Evolutionary conservation across 495 filamentous ascomycete genomes (phyloP), one percentile per base, ranked within the genome.

Genomic region (Aspergillus nidulans): DNA sequence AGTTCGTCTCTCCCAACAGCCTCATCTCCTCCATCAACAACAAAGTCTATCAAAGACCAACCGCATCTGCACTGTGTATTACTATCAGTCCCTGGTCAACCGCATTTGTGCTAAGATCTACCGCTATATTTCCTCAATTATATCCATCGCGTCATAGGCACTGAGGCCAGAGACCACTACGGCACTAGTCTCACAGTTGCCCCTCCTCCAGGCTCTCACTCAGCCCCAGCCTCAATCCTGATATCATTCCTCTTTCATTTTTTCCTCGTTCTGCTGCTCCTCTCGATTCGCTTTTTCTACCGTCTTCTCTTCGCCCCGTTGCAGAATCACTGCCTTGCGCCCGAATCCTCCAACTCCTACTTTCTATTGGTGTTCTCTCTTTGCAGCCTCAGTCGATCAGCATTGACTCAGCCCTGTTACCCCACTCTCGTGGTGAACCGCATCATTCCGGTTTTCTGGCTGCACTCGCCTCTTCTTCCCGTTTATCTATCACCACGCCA

Each of bases 101-200:
- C 15, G 4, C 30, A 34, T 34, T n/a, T 18, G 36, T 30, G 36
- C 36, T 18, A 20, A 21, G 45, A 49, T 49, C 45, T 49, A 10
- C 45, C 28, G 28, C 28, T 49, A 49, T 39, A 49, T 39, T 32
- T 34, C 26, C 47, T 39, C 32, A 24, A 13, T 16, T 49, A 49
- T 49, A 49, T 19, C 30, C 47, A 39, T 49, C 47, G 47, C 49
- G 49, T 56, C 54, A 56, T 56, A 48, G 23, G 20, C 39, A 52
- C 23, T 2, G 9, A 34, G 4, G 9, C n/a, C n/a, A n/a, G n/a
- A n/a, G n/a, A 16, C 42, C 20, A 24, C 42, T 23, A 45, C 13
- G 4, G 13, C 42, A 32, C 39, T 57, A 55, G 52, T 28, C 30
- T 39, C 20, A 20, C 21, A 26, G 26, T 45, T 53, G 56, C 49